phyloP scores from a whole-genome alignment of 169 alveolate genomes.

The Plasmodium yoelii region DNA sequence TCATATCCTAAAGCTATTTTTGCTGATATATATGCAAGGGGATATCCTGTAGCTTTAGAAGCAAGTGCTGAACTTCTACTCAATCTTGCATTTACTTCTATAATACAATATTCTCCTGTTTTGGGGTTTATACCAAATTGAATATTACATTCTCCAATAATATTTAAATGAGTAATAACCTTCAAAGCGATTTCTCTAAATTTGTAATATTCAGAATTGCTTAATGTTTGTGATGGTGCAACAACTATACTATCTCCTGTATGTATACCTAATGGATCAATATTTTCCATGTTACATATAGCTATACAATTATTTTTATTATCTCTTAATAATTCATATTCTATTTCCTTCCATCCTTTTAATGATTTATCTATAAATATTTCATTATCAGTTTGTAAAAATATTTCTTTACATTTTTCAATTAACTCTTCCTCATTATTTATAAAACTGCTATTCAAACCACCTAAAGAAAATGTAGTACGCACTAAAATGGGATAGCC shows the following conservation, averaged over 20 bases:
- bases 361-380: conserved; percentile 90
- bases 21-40: conserved; percentile 93
- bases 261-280: conserved; percentile 93
- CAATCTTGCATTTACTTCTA: conserved; percentile 93
- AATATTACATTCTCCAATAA: conserved; percentile 93
- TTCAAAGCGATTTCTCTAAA: conserved; percentile 89
- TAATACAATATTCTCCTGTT: conserved; percentile 88
- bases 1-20: conserved; percentile 90
- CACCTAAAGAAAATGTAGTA: conserved; percentile 89
- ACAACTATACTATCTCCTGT: conserved; percentile 94
- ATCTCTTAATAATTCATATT: conserved; percentile 91
- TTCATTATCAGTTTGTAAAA: conserved; percentile 81
- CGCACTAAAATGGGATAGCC: conserved; percentile 93
- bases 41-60: conserved; percentile 93
- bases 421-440: conserved; percentile 85
- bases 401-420: conserved; percentile 79
- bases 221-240: conserved; percentile 93
- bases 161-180: conserved; percentile 89
- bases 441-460: conserved; percentile 90
- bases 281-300: conserved; percentile 93
- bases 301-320: conserved; percentile 90
- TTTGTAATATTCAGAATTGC: conserved; percentile 87
- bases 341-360: conserved; percentile 93
- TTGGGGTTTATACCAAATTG: conserved; percentile 92
- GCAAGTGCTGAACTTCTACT: conserved; percentile 92